Evolutionary conservation across 495 filamentous ascomycete species (phyloP).

Genomic region (Stereocaulon alpinum): DNA sequence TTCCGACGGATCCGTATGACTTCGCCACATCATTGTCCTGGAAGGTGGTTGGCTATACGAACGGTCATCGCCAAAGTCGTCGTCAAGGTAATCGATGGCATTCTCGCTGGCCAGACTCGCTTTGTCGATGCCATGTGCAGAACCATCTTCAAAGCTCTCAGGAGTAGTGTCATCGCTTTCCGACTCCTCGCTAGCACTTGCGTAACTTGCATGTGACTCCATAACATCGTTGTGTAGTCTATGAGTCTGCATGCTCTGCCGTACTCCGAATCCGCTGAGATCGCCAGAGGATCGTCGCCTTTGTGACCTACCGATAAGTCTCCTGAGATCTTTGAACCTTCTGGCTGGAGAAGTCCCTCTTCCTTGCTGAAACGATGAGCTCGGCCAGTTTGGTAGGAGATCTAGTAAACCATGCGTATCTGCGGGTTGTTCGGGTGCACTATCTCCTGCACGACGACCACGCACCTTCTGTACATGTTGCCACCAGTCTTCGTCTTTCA

Average conservation of each 20-base stretch:
- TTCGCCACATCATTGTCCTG: too few species aligned
- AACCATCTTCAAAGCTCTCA: slow-evolving; percentile 31
- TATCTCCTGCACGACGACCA: slow-evolving; percentile 29
- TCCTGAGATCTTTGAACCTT: slow-evolving; percentile 40
- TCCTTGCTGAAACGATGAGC: slow-evolving; percentile 45
- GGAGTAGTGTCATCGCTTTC: slow-evolving; percentile 32
- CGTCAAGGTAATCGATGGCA: background rate
- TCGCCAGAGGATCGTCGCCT: slow-evolving; percentile 1
- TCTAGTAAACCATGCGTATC: slow-evolving; percentile 24
- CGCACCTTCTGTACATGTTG: slow-evolving; percentile 56
- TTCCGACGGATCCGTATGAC: too few species aligned
- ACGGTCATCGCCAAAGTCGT: background rate
- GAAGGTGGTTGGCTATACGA: too few species aligned
- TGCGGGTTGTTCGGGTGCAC: slow-evolving; percentile 23
- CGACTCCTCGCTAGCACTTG: slow-evolving; percentile 36
- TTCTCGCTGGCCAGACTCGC: background rate
- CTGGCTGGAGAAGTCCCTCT: slow-evolving; percentile 30
- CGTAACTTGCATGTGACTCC: slow-evolving; percentile 38
- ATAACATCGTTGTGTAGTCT: slow-evolving; percentile 52
- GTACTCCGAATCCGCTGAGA: slow-evolving; percentile 44
- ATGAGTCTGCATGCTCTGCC: slow-evolving; percentile 68
- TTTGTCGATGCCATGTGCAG: slow-evolving; percentile 26
- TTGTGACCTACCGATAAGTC: slow-evolving; percentile 31
- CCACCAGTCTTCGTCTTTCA: slow-evolving; percentile 76
- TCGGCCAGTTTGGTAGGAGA: slow-evolving; percentile 39